Evolutionary conservation across 805 yeast genomes (phyloP).

Genomic region (Metschnikowia lochheadii): DNA sequence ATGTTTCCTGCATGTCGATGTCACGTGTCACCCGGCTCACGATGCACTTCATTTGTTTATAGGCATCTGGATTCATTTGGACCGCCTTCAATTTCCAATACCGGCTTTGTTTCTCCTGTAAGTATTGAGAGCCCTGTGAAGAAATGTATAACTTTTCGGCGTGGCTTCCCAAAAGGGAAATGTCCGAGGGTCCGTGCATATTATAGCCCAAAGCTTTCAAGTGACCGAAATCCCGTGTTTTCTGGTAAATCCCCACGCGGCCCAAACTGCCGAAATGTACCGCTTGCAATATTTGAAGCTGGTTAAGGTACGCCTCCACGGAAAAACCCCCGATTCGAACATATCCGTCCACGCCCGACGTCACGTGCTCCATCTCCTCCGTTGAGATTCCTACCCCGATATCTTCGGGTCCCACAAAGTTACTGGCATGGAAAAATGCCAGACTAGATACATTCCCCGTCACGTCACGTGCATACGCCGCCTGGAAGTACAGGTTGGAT

Average conservation of each 20-base stretch:
- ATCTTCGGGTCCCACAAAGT: conserved; percentile 22
- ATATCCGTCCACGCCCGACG: conserved; percentile 29
- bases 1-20: conserved; percentile 4
- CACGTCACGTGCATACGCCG: conserved; percentile 33
- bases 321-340: conserved; percentile 22
- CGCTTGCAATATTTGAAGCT: conserved; percentile 35
- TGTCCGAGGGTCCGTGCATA: conserved; percentile 28
- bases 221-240: conserved; percentile 19
- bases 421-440: conserved; percentile 32
- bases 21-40: conserved; percentile 25
- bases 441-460: conserved; percentile 32
- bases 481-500: conserved; percentile 34
- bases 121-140: conserved; percentile 10
- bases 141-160: conserved; percentile 16
- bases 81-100: conserved; percentile 25
- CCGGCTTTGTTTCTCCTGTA: conserved; percentile 16
- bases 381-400: conserved; percentile 13
- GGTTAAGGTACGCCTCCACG: conserved; percentile 30
- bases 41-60: conserved; percentile 33
- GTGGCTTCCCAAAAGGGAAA: conserved; percentile 15
- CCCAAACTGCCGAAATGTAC: conserved; percentile 18
- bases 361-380: conserved; percentile 6
- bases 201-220: conserved; percentile 34
- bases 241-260: conserved; percentile 7
- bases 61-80: conserved; percentile 12